Percentiles rank a stretch among this genome's conserved stretches.
These are phyloP conservation scores for Nannochloropsis salina DNA, from an alignment of 108 stramenopile species.

Conservation along the genomic window DNA sequence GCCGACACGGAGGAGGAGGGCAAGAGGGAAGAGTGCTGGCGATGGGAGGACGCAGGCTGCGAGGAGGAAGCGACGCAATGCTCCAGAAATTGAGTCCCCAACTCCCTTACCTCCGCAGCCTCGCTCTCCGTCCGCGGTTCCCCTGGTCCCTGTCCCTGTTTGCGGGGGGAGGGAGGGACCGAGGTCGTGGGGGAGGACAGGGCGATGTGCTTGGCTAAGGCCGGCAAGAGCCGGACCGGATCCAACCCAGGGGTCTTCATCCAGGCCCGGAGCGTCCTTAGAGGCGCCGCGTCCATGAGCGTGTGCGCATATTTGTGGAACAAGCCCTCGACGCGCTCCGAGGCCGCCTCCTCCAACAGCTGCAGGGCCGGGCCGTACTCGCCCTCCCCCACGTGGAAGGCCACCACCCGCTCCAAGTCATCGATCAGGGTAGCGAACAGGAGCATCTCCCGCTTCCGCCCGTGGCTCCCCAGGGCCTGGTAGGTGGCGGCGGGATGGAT, in stretches of 20 bases:
- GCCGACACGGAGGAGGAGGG: neutral
- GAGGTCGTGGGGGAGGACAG: neutral
- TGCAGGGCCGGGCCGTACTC: conserved; percentile 38
- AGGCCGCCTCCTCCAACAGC: conserved; percentile 33
- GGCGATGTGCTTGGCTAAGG: neutral
- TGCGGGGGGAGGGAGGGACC: neutral
- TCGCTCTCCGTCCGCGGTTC: conserved; percentile 15
- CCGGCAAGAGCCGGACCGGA: neutral
- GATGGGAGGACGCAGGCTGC: neutral
- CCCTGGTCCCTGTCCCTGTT: conserved; percentile 18
- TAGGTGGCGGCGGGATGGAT: conserved; percentile 37
- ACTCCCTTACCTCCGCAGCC: conserved; percentile 22
- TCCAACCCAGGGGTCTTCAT: neutral
- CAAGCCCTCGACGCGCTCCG: conserved; percentile 45
- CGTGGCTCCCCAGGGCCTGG: conserved; percentile 33
- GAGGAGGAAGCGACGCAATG: conserved; percentile 34
- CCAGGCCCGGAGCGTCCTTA: conserved; percentile 31
- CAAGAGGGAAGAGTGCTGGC: neutral
- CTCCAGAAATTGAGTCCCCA: conserved; percentile 45
- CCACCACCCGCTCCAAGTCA: conserved; percentile 41
- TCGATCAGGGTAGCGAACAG: conserved; percentile 38
- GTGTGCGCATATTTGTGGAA: conserved; percentile 43
- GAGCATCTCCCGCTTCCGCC: conserved; percentile 32
- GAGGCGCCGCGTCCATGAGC: conserved; percentile 40
- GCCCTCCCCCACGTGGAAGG: conserved; percentile 26